Conservation (phyloP, 2,329 filamentous ascomycete species). For the Sclerotinia nivalis region DNA sequence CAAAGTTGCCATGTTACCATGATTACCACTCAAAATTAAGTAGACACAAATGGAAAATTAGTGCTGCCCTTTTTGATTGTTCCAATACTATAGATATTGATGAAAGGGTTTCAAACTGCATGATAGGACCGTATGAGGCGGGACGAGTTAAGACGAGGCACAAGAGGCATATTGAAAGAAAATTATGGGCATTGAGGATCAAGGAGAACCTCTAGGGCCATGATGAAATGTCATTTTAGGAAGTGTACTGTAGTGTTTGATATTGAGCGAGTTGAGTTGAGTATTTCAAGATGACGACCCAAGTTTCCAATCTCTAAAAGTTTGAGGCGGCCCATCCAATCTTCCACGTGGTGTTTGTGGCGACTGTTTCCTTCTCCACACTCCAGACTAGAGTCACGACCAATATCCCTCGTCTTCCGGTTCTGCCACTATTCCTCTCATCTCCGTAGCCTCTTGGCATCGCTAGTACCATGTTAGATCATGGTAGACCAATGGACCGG, state of each 20-base stretch:
- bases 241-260: background rate
- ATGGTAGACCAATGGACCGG: background rate
- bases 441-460: conserved; percentile 28
- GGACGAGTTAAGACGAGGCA: background rate
- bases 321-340: background rate
- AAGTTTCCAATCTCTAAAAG: background rate
- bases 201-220: background rate
- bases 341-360: background rate
- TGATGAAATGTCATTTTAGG: background rate
- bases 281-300: background rate
- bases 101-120: background rate
- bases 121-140: background rate
- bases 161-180: background rate
- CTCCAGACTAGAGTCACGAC: conserved; percentile 20
- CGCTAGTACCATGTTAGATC: conserved; percentile 26
- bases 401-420: conserved; percentile 34
- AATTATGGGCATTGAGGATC: background rate
- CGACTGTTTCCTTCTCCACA: background rate
- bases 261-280: background rate
- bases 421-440: conserved; percentile 18
- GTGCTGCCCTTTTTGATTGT: background rate
- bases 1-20: background rate
- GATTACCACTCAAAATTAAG: background rate
- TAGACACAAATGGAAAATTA: background rate
- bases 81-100: background rate